phyloP scores from a whole-genome alignment of 2,329 filamentous ascomycete genomes.

The Neofusicoccum sp. region DNA sequence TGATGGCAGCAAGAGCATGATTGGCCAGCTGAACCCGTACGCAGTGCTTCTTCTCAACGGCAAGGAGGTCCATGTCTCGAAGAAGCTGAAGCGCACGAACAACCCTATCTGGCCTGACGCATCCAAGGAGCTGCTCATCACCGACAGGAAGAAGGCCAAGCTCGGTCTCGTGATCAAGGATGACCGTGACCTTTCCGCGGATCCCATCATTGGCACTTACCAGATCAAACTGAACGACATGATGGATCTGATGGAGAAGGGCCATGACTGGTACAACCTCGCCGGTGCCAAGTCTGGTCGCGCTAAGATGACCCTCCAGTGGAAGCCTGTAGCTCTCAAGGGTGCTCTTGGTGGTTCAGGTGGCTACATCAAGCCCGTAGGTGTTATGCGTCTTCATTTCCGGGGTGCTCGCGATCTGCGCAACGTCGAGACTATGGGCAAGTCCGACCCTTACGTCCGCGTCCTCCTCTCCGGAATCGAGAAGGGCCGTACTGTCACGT shows the following conservation, averaged over 20 bases:
- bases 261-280: constrained; percentile 95
- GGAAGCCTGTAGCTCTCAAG: constrained; percentile 90
- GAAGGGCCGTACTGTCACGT: constrained; percentile 90
- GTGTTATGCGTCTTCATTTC: constrained; percentile 94
- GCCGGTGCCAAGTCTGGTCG: constrained; percentile 79
- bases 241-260: constrained; percentile 85
- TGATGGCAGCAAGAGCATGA: constrained; percentile 86
- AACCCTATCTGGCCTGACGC: constrained; percentile 95
- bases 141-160: constrained; percentile 86
- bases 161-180: constrained; percentile 94
- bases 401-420: constrained; percentile 78
- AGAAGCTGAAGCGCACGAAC: constrained; percentile 95
- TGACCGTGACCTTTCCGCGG: constrained; percentile 79
- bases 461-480: constrained; percentile 88
- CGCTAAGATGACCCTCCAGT: constrained; percentile 87
- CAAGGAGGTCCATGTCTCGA: constrained; percentile 85
- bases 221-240: constrained; percentile 96
- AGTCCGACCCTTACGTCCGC: constrained; percentile 92
- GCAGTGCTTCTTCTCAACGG: constrained; percentile 86
- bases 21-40: constrained; percentile 90
- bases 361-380: constrained; percentile 90
- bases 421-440: constrained; percentile 93
- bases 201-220: constrained; percentile 86
- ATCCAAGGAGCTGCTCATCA: constrained; percentile 92
- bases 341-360: constrained; percentile 76